Evolutionary conservation across 495 filamentous ascomycete species (phyloP).

Genomic region (Penicillium parvum): DNA sequence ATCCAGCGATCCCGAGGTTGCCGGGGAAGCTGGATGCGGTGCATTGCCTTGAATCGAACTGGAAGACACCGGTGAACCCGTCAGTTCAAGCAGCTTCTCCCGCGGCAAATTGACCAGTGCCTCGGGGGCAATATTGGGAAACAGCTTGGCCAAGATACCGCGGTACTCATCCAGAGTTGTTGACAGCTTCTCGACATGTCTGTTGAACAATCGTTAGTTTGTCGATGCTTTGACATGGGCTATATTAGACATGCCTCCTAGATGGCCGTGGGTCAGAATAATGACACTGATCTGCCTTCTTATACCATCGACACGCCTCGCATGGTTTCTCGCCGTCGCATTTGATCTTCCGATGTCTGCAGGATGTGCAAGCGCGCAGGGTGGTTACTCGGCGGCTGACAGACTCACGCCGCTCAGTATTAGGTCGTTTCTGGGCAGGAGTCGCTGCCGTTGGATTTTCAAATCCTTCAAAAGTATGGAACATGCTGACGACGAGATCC

Average conservation of each 20-base stretch:
- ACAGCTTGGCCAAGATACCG: slow-evolving; percentile 33
- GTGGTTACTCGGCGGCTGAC: slow-evolving; percentile 38
- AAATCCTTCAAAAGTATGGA: slow-evolving; percentile 42
- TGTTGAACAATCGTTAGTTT: slow-evolving; percentile 9
- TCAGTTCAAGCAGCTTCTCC: slow-evolving; percentile 48
- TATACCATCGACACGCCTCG: slow-evolving; percentile 46
- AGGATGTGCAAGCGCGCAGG: slow-evolving; percentile 43
- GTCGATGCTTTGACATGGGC: not conserved
- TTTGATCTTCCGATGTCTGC: slow-evolving; percentile 47
- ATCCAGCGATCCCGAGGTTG: slow-evolving; percentile 36
- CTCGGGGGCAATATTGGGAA: slow-evolving; percentile 35
- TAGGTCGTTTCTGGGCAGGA: slow-evolving; percentile 24
- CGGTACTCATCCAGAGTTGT: slow-evolving; percentile 40
- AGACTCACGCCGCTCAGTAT: slow-evolving; percentile 32
- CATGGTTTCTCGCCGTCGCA: slow-evolving; percentile 46
- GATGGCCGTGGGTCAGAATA: slow-evolving; percentile 42
- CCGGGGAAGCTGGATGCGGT: slow-evolving; percentile 37
- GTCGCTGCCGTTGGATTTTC: slow-evolving; percentile 31
- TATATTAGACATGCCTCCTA: slow-evolving; percentile 25
- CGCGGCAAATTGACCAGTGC: slow-evolving; percentile 40
- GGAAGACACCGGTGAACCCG: slow-evolving; percentile 14
- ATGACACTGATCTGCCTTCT: slow-evolving; percentile 41
- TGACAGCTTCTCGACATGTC: slow-evolving; percentile 41
- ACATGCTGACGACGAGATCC: slow-evolving; percentile 24
- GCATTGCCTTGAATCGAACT: slow-evolving; percentile 3